Conservation (phyloP, 768 basidiomycete genomes). For the Brasilioporus rufonigricans region DNA sequence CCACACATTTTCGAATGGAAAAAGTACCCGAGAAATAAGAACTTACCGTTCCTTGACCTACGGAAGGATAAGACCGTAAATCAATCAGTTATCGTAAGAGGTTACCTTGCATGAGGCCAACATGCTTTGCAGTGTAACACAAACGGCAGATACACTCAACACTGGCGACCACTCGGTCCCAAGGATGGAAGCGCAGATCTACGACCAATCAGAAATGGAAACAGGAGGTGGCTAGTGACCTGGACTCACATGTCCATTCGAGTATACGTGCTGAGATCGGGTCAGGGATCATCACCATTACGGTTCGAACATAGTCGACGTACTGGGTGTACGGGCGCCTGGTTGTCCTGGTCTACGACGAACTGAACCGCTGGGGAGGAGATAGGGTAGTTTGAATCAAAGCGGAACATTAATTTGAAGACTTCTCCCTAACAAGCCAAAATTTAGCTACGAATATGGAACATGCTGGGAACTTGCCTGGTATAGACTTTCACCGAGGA, state of each 20-base stretch:
- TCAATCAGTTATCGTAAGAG: neutral
- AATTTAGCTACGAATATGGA: neutral
- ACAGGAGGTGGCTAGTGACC: neutral
- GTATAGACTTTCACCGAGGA: slow-evolving; percentile 82
- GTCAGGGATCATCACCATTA: slow-evolving; percentile 9
- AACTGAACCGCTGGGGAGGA: slow-evolving; percentile 87
- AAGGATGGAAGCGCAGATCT: slow-evolving; percentile 90
- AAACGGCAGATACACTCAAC: slow-evolving; percentile 77
- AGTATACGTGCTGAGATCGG: slow-evolving; percentile 71
- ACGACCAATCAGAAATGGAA: slow-evolving; percentile 14
- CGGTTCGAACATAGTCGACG: slow-evolving; percentile 26
- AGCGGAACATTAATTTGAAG: slow-evolving; percentile 78
- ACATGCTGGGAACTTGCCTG: slow-evolving; percentile 40
- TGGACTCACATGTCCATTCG: slow-evolving; percentile 73
- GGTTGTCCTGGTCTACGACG: slow-evolving; percentile 58
- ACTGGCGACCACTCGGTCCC: slow-evolving; percentile 91
- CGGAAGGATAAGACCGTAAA: neutral
- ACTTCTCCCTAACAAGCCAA: slow-evolving; percentile 57
- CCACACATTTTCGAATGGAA: slow-evolving; percentile 4
- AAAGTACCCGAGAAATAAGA: neutral
- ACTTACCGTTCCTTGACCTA: slow-evolving; percentile 65
- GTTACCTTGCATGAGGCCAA: slow-evolving; percentile 85
- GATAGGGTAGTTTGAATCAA: slow-evolving; percentile 81
- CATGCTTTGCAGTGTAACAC: slow-evolving; percentile 89
- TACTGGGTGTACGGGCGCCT: slow-evolving; percentile 81